These are phyloP conservation scores for Tulasnella sp. DNA, from an alignment of 768 basidiomycete species.

Conservation along the genomic window DNA sequence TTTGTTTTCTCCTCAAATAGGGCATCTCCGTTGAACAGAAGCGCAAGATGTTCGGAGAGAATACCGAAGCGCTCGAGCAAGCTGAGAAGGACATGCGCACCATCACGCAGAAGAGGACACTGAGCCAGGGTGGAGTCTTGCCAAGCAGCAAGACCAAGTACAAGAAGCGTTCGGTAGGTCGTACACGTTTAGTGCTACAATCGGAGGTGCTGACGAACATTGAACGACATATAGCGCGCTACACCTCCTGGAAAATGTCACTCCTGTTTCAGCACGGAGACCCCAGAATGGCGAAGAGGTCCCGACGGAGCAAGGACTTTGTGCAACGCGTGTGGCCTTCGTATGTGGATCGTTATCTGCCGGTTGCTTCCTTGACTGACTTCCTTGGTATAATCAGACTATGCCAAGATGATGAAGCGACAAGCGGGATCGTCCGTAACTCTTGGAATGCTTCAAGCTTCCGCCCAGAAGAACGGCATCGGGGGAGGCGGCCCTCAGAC, in stretches of 20 bases:
- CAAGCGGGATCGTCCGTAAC: not conserved
- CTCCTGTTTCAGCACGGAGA: conserved; percentile 25
- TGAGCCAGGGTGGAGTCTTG: conserved; percentile 6
- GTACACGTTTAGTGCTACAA: no score
- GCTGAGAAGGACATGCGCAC: conserved; percentile 12
- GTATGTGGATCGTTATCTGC: not conserved
- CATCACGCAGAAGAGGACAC: conserved; percentile 3
- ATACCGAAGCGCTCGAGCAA: conserved; percentile 5
- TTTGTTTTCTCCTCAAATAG: not conserved
- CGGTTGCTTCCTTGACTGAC: not conserved
- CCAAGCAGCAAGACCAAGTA: conserved; percentile 9
- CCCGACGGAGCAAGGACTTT: conserved; percentile 28
- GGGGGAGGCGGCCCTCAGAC: not conserved
- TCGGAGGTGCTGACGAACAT: not conserved
- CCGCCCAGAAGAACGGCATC: conserved; percentile 11
- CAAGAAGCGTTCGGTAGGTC: conserved; percentile 11
- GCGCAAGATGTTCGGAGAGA: conserved; percentile 4
- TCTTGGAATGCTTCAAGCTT: conserved; percentile 5
- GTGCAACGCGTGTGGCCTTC: conserved; percentile 26
- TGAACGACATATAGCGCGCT: not conserved
- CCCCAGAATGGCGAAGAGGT: conserved; percentile 29
- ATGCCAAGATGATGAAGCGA: conserved; percentile 14
- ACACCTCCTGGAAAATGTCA: conserved; percentile 13
- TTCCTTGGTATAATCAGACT: conserved; percentile 2
- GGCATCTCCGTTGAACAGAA: not conserved